Evolutionary conservation across 164 flowering plant genomes (phyloP), one percentile per base, ranked within the genome.

Genomic region (Piper longum): DNA sequence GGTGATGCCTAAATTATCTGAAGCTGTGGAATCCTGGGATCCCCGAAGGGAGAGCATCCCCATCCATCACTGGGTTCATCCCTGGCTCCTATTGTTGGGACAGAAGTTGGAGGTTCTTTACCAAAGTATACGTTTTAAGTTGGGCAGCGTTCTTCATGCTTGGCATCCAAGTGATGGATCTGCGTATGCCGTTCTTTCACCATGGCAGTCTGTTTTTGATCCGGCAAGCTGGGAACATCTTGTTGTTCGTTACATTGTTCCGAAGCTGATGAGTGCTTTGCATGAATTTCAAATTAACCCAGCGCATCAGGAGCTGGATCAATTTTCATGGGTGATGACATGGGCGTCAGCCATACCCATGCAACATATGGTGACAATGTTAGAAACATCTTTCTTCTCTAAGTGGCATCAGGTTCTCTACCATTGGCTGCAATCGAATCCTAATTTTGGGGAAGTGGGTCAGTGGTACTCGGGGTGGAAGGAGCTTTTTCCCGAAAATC

Each of bases 101-200:
- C 84, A 74, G 57, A 90, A 77, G 67, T 64, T 93, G 78, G 98
- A 90, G 71, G 67, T 61, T 41, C 68, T 86, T 66, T 90, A 85
- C 70, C 83, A 80, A 64, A 80, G 78, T 1, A 93, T 93, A 41
- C 83, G 87, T 14, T 65, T 52, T 45, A 86, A 89, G 74, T 66
- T 93, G 73, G 91, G 93, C 18, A 76, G 75, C 62, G 93, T 78
- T 64, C 98, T 93, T 64, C 86, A 80, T 73, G 90, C 81, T 51
- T 93, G 98, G 97, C 96, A 88, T 58, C 92, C 96, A 4, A 86
- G 96, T 70, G 98, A 93, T 72, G 70, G 57, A 4, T 93, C 97
- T 68, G 98, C 96, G 1, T 83, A 72, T 61, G 65, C 85, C 26
- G 80, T 90, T 51, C 64, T 93, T 44, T 84, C 95, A 4, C 98